Conservation (phyloP, 192 early-diverging fungal species). For the Allomyces macrogynus region DNA sequence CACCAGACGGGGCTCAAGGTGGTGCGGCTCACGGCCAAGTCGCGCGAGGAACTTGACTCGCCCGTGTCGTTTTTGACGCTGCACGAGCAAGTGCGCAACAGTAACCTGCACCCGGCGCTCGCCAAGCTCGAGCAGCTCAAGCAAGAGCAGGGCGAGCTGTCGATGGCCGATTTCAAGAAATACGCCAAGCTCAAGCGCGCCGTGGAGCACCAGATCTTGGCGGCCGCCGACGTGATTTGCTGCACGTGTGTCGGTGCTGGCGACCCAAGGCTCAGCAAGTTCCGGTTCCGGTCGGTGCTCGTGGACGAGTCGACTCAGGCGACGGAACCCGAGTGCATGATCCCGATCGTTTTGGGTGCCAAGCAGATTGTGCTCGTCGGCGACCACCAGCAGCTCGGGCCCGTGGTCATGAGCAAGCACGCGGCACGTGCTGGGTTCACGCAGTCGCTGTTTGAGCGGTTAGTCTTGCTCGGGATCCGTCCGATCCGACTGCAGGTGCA, state of each 20-base stretch:
- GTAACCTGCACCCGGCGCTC: slow-evolving; percentile 82
- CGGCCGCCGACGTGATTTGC: slow-evolving; percentile 88
- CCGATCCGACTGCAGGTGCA: slow-evolving; percentile 94
- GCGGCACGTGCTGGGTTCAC: slow-evolving; percentile 82
- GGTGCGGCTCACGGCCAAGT: slow-evolving; percentile 83
- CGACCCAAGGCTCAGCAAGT: slow-evolving; percentile 69
- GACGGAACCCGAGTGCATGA: slow-evolving; percentile 91
- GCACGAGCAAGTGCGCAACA: slow-evolving; percentile 90
- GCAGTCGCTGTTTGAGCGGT: slow-evolving; percentile 90
- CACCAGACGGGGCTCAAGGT: slow-evolving; percentile 84
- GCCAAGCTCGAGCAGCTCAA: slow-evolving; percentile 79
- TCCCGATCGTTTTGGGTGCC: slow-evolving; percentile 86
- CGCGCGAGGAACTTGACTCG: slow-evolving; percentile 81
- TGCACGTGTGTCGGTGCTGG: slow-evolving; percentile 96
- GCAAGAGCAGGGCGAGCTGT: slow-evolving; percentile 77
- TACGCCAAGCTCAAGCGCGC: slow-evolving; percentile 63
- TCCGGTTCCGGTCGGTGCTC: slow-evolving; percentile 81
- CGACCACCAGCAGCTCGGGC: slow-evolving; percentile 96
- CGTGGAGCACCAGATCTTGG: slow-evolving; percentile 80
- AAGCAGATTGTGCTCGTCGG: slow-evolving; percentile 94
- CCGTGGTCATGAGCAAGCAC: slow-evolving; percentile 94
- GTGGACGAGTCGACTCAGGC: slow-evolving; percentile 97
- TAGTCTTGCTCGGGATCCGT: slow-evolving; percentile 74
- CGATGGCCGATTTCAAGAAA: slow-evolving; percentile 60
- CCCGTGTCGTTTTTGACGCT: slow-evolving; percentile 83